Evolutionary conservation across 2,329 filamentous ascomycete species (phyloP).

Genomic region (Penicillium sp.): DNA sequence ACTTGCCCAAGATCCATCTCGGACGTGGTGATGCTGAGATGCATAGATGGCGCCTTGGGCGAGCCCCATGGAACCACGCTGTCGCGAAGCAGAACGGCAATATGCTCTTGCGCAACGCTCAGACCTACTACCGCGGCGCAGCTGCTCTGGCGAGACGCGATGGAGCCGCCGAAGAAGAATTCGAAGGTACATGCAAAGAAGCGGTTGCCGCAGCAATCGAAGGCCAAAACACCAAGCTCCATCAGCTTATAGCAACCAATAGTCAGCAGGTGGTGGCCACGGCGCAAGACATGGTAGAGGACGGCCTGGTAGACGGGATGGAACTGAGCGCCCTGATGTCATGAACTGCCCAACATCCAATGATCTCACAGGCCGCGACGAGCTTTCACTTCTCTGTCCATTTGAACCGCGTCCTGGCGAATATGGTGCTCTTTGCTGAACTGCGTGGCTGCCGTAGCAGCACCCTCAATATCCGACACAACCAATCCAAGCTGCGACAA

Average conservation of each 20-base stretch:
- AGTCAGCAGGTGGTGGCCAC: slow-evolving; percentile 45
- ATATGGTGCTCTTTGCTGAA: slow-evolving; percentile 41
- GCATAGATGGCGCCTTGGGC: slow-evolving; percentile 54
- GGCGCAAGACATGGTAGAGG: slow-evolving; percentile 55
- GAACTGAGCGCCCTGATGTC: slow-evolving; percentile 36
- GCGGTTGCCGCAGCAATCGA: slow-evolving; percentile 50
- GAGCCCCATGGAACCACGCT: slow-evolving; percentile 44
- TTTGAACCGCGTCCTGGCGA: slow-evolving; percentile 44
- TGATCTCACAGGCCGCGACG: slow-evolving; percentile 27
- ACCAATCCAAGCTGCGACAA: slow-evolving; percentile 57
- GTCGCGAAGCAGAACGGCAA: slow-evolving; percentile 47
- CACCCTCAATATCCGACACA: slow-evolving; percentile 58
- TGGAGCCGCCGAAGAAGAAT: slow-evolving; percentile 45
- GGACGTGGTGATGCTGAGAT: slow-evolving; percentile 59
- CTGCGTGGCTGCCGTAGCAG: slow-evolving; percentile 44
- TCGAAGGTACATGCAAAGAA: slow-evolving; percentile 51
- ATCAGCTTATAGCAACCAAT: slow-evolving; percentile 35
- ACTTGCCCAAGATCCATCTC: slow-evolving; percentile 55
- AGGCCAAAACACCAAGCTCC: slow-evolving; percentile 42
- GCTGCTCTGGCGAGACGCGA: slow-evolving; percentile 42
- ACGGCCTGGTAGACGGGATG: slow-evolving; percentile 48
- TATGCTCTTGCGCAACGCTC: slow-evolving; percentile 57
- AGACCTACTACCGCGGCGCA: slow-evolving; percentile 60
- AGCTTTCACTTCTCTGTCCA: slow-evolving; percentile 45
- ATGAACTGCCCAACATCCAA: slow-evolving; percentile 19